Percentiles rank a stretch among this genome's conserved stretches.
Conservation (phyloP, 1,284 basidiomycete species). For the Meripilus lineatus region DNA sequence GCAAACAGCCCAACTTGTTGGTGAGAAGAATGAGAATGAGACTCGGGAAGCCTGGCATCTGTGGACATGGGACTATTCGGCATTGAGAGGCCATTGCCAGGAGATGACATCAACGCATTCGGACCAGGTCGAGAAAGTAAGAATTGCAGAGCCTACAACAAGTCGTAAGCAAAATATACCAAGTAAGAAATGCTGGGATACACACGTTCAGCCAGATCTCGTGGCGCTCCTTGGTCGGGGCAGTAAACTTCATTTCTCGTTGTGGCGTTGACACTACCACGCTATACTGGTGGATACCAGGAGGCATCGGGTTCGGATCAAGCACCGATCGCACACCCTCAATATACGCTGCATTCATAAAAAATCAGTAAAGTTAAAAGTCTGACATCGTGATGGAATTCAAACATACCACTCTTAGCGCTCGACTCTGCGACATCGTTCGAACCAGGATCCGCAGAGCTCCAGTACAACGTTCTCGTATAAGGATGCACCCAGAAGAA, state of each 20-base stretch:
- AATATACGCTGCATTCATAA: constrained; percentile 81
- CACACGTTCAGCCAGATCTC: constrained; percentile 92
- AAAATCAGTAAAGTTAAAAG: constrained; percentile 8
- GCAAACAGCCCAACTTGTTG: constrained; percentile 38
- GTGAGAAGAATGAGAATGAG: constrained; percentile 33
- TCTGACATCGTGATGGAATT: constrained; percentile 11
- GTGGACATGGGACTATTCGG: constrained; percentile 54
- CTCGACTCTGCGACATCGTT: constrained; percentile 85
- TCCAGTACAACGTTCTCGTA: constrained; percentile 98
- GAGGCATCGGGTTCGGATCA: constrained; percentile 90
- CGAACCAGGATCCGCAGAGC: constrained; percentile 88
- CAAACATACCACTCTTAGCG: constrained; percentile 86
- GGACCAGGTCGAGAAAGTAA: constrained; percentile 65
- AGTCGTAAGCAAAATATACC: neutral
- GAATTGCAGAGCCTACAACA: constrained; percentile 73
- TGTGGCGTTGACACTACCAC: constrained; percentile 91
- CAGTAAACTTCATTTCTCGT: constrained; percentile 97
- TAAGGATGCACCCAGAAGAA: constrained; percentile 99
- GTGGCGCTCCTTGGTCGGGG: constrained; percentile 89
- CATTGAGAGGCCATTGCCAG: constrained; percentile 35
- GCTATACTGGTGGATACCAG: constrained; percentile 89
- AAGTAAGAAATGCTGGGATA: constrained; percentile 12
- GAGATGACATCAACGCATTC: constrained; percentile 37
- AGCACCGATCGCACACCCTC: constrained; percentile 87
- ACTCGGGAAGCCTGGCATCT: constrained; percentile 44